Evolutionary conservation across 306 rosid genomes (phyloP).

Genomic region (Malus fusca): DNA sequence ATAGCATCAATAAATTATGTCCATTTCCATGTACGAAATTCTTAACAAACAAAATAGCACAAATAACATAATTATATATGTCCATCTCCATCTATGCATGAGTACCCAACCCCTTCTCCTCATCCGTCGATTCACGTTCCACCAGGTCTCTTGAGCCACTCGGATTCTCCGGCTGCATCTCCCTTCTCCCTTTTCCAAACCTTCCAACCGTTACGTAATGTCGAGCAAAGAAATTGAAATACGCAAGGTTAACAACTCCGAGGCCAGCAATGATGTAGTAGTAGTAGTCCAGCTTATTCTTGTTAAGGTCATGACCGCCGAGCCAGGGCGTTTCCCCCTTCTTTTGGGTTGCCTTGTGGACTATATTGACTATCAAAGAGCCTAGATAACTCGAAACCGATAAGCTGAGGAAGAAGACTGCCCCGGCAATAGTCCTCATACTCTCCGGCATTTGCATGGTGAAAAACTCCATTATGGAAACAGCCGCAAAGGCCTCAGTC

Average conservation of each 20-base stretch:
- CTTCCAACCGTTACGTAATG: conserved; percentile 11
- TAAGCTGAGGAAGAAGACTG: conserved; percentile 57
- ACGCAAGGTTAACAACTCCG: conserved; percentile 43
- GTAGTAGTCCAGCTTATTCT: conserved; percentile 45
- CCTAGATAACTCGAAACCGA: conserved; percentile 55
- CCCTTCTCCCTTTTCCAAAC: conserved; percentile 1
- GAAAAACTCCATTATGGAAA: conserved; percentile 70
- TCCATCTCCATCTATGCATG: not conserved
- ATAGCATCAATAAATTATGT: not conserved
- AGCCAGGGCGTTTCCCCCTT: conserved; percentile 46
- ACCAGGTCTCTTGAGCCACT: not conserved
- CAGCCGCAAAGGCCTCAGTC: conserved; percentile 59
- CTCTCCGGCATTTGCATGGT: conserved; percentile 60
- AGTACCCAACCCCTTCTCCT: conserved; percentile 21
- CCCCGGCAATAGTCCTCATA: conserved; percentile 77
- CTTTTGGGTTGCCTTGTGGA: conserved; percentile 25
- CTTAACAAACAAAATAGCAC: not conserved
- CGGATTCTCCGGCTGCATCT: conserved; percentile 10
- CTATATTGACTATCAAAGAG: conserved; percentile 40
- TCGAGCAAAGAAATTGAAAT: conserved; percentile 50
- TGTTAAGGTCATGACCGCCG: conserved; percentile 58
- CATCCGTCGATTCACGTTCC: not conserved
- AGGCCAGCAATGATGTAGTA: conserved; percentile 48
- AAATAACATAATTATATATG: not conserved
- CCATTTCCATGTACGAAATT: not conserved